Percentiles rank a stretch among this genome's conserved stretches.
Conservation (phyloP, 108 stramenopile species). For the Pseudonitzschia multistriata region DNA sequence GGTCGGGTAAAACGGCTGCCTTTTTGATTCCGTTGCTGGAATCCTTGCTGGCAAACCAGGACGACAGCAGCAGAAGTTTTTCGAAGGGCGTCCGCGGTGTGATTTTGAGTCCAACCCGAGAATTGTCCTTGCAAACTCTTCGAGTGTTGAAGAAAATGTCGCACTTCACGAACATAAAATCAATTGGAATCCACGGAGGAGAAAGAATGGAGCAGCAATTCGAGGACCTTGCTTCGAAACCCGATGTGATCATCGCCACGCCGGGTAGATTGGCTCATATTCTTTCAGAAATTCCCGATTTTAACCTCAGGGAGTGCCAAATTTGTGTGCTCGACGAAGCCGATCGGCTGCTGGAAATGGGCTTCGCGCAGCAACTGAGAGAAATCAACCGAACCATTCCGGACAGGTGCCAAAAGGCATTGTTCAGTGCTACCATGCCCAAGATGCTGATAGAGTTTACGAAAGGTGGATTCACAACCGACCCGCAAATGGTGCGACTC, state of each 20-base stretch:
- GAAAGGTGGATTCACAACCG: slow-evolving; percentile 86
- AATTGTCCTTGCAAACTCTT: slow-evolving; percentile 92
- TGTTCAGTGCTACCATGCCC: slow-evolving; percentile 98
- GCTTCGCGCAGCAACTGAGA: slow-evolving; percentile 90
- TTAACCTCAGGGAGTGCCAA: slow-evolving; percentile 78
- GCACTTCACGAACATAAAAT: slow-evolving; percentile 59
- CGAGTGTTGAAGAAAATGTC: slow-evolving; percentile 83
- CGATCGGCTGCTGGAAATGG: slow-evolving; percentile 99
- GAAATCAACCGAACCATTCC: slow-evolving; percentile 71
- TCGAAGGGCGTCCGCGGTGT: slow-evolving; percentile 49
- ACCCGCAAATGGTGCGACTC: slow-evolving; percentile 94
- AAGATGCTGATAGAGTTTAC: slow-evolving; percentile 95
- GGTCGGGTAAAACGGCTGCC: slow-evolving; percentile 94
- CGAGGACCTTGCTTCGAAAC: slow-evolving; percentile 78
- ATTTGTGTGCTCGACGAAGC: slow-evolving; percentile 97
- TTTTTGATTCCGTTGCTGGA: slow-evolving; percentile 95
- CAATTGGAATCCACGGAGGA: slow-evolving; percentile 93
- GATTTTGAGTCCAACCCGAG: slow-evolving; percentile 95
- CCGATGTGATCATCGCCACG: slow-evolving; percentile 96
- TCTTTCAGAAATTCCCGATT: slow-evolving; percentile 92
- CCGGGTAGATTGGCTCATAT: slow-evolving; percentile 98
- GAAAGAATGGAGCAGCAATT: slow-evolving; percentile 98
- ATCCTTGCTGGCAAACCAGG: slow-evolving; percentile 42
- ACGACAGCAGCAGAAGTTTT: not conserved
- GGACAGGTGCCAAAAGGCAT: slow-evolving; percentile 87